Evolutionary conservation across 2,329 filamentous ascomycete species (phyloP), one percentile per base, ranked within the genome.

Genomic region (Erysiphe pulchra): DNA sequence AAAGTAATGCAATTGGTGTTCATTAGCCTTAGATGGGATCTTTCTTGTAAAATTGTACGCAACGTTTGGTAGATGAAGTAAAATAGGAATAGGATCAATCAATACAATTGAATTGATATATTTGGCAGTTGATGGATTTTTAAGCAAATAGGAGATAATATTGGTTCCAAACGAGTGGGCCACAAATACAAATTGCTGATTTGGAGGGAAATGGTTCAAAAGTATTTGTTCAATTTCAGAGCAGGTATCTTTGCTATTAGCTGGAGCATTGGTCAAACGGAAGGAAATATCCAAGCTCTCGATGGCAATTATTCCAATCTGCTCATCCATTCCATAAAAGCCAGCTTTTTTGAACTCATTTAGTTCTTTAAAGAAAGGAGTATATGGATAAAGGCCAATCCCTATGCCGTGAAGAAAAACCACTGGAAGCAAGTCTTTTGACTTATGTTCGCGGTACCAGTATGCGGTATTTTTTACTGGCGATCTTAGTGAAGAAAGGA

Each of bases 391-490:
- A 2, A 77, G 57, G 0, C 71, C 71, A 47, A 75, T 65, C 39
- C 73, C 71, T 46, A 77, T 75, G 30, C 75, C 73, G 50, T 78
- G 73, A 28, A 78, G 65, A 55, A 75, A 77, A 6, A 78, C 57
- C 13, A 78, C 56, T 0, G 73, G 73, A 2, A 71, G 61, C 38
- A 64, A 63, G 1, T 63, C 69, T 46, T 64, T 67, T 2, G 73
- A 74, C 0, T 65, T 75, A 50, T 78, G 74, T 10, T 67, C 67
- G 24, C 68, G 66, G 51, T 73, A 63, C 71, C 72, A 77, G 59
- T 77, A 77, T 34, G 66, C 66, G 2, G 73, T 57, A 13, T 63
- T 57, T 39, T 63, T 60, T 0, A 64, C 65, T 8, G 65, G 62
- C 2, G 70, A 73, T 4, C 52, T 52, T 11, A 63, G 56, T n/a